Base-by-base conservation (phyloP, 176 grass and related monocot genomes). In the Olyra latifolia region DNA sequence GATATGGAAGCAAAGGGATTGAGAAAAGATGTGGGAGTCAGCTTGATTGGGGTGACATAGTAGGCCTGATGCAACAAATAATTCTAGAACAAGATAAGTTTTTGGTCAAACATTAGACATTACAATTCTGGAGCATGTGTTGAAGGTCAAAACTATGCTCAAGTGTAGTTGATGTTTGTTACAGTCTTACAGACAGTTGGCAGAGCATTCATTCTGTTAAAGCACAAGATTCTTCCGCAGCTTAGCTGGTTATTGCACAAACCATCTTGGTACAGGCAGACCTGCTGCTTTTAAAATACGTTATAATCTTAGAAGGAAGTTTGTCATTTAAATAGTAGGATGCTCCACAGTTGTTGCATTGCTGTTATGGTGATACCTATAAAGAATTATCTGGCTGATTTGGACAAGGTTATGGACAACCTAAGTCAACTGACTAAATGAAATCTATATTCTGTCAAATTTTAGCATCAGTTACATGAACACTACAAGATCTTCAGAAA, bases 1-100 rank as follows among this genome's bases (percentile, higher is more conserved):
- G 79, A 88, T 52, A 91, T 94, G 88, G 91, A 94, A 71, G 47
- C 56, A 63, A 88, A 82, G 68, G 85, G 88, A 50, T 70, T 94
- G 70, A 80, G 62, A 25, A 94, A 94, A 86, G 80, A 94, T 83
- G 63, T 65, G 35, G 91, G 88, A 57, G 69, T 94, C 28, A 94
- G 85, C n/a, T 66, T 80, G 62, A 67, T 88, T 65, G 74, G 83
- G 60, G 62, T 74, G 35, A 79, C 46, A 85, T 81, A 87, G 56
- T 58, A 81, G 24, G 29, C 35, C 44, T 56, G 71, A 62, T 84
- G 15, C 50, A 47, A 72, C 44, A 30, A 78, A 16, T 53, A 47
- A 42, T 22, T 77, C 20, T 32, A 52, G 20, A 71, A 15, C 25
- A 53, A 46, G 24, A 72, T 23, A 57, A 67, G 16, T 46, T 74